These are phyloP conservation scores for Spathaspora arborariae DNA, from an alignment of 805 yeast genomes.

Conservation along the genomic window DNA sequence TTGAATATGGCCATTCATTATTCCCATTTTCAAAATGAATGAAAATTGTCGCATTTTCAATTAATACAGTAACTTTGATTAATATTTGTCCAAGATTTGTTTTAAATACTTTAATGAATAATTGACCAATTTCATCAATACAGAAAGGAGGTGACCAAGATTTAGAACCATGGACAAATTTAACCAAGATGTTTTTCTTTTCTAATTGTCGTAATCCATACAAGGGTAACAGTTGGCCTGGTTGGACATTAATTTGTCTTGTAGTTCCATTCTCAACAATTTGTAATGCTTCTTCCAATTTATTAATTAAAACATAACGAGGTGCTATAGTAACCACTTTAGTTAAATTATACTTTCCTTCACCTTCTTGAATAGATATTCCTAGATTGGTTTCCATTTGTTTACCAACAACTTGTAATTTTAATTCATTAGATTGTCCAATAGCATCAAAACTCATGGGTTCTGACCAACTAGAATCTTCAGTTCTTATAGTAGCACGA, in stretches of 20 bases:
- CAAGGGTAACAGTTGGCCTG: slow-evolving; percentile 52
- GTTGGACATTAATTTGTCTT: slow-evolving; percentile 40
- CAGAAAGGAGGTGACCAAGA: slow-evolving; percentile 88
- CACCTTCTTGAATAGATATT: slow-evolving; percentile 71
- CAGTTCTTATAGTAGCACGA: slow-evolving; percentile 62
- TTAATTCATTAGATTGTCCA: slow-evolving; percentile 68
- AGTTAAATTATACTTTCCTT: slow-evolving; percentile 73
- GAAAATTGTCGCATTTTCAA: slow-evolving; percentile 82
- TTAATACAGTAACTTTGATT: slow-evolving; percentile 64
- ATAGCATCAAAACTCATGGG: slow-evolving; percentile 85
- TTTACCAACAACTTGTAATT: slow-evolving; percentile 44
- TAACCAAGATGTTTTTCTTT: slow-evolving; percentile 57
- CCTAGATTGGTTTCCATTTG: slow-evolving; percentile 72
- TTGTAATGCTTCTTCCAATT: slow-evolving; percentile 50
- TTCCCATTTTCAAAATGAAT: slow-evolving; percentile 70
- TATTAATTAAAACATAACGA: slow-evolving; percentile 70
- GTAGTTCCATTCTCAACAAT: slow-evolving; percentile 69
- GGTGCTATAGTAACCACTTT: slow-evolving; percentile 82
- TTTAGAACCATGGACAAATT: slow-evolving; percentile 52
- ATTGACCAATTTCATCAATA: slow-evolving; percentile 79
- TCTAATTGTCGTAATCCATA: slow-evolving; percentile 57
- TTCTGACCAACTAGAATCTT: slow-evolving; percentile 66
- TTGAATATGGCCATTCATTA: slow-evolving; percentile 87
- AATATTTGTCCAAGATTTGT: slow-evolving; percentile 65
- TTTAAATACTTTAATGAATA: slow-evolving; percentile 65